Percentiles rank a stretch among this genome's conserved stretches.
Conservation (phyloP, 1,284 basidiomycete genomes). For the Cryptococcus sp. region DNA sequence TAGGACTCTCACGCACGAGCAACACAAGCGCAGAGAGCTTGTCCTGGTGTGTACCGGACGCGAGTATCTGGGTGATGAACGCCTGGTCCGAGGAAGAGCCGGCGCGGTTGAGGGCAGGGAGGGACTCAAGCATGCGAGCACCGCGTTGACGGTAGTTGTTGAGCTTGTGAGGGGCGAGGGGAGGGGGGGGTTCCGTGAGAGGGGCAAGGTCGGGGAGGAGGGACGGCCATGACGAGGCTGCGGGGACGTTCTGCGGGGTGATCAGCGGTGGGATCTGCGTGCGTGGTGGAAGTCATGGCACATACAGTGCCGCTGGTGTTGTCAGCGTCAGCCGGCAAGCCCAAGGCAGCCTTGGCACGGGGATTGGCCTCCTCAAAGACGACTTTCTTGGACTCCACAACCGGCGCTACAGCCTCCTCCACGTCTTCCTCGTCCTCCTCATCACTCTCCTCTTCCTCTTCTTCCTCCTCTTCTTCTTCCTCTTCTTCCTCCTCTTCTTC, state of each 20-base stretch:
- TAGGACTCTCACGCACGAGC: constrained; percentile 82
- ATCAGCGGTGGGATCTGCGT: background rate
- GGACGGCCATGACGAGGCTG: constrained; percentile 29
- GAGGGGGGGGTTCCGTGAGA: constrained; percentile 21
- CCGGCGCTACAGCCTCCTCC: constrained; percentile 16
- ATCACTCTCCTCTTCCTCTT: constrained; percentile 25
- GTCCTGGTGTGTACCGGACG: constrained; percentile 87
- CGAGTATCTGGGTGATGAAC: constrained; percentile 79
- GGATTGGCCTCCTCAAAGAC: constrained; percentile 11
- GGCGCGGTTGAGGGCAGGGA: constrained; percentile 36
- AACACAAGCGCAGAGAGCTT: constrained; percentile 88
- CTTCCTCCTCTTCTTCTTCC: constrained; percentile 36
- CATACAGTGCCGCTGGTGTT: constrained; percentile 28
- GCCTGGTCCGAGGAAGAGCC: constrained; percentile 62
- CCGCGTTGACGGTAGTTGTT: constrained; percentile 34
- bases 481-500: constrained; percentile 41
- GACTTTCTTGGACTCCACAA: constrained; percentile 14
- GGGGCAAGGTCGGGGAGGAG: constrained; percentile 32
- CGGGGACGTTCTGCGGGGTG: constrained; percentile 26
- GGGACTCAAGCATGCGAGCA: constrained; percentile 30
- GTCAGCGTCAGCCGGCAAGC: constrained; percentile 14
- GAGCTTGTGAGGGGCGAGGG: constrained; percentile 24
- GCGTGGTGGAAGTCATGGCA: background rate
- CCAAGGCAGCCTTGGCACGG: background rate
- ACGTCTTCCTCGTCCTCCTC: constrained; percentile 43